A percentile compares a stretch with the other conserved stretches of the same genome.
Evolutionary conservation across 371 early-diverging fungal species (phyloP).

Genomic region (Mortierella sp.): DNA sequence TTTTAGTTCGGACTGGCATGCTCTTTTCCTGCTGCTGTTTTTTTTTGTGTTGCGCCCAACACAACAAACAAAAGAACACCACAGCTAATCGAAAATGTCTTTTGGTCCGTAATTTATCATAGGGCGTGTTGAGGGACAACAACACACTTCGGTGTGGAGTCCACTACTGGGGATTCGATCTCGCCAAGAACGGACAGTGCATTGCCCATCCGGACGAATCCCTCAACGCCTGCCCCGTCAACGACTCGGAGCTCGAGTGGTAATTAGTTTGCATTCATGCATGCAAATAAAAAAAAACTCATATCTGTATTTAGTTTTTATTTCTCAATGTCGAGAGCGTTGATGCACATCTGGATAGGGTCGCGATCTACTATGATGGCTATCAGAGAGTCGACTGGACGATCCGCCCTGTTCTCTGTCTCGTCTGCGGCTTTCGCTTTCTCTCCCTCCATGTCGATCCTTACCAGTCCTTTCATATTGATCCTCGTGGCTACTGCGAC

Average conservation of each 20-base stretch:
- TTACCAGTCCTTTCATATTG: background rate
- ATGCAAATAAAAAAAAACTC: background rate
- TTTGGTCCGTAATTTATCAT: background rate
- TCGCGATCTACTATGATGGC: background rate
- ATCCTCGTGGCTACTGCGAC: too few relatives aligned
- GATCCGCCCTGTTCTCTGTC: background rate
- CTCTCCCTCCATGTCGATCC: too few relatives aligned
- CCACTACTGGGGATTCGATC: conserved; percentile 57
- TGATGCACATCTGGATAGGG: background rate
- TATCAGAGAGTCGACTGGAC: background rate
- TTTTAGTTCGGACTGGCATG: background rate
- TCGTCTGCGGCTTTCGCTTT: background rate
- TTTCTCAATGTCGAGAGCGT: background rate
- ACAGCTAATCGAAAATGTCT: background rate
- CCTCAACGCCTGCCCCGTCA: conserved; percentile 54
- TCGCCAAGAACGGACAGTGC: conserved; percentile 50
- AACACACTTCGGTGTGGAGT: conserved; percentile 52
- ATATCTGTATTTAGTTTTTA: background rate
- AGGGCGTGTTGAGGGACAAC: conserved; percentile 50
- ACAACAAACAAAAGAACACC: background rate
- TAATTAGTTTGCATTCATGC: conserved; percentile 8
- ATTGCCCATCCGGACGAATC: conserved; percentile 57
- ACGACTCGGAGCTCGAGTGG: conserved; percentile 41
- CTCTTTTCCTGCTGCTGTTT: background rate
- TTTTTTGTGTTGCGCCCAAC: background rate